phyloP scores from a whole-genome alignment of 441 rosid genomes.

The Adansonia gregorii region DNA sequence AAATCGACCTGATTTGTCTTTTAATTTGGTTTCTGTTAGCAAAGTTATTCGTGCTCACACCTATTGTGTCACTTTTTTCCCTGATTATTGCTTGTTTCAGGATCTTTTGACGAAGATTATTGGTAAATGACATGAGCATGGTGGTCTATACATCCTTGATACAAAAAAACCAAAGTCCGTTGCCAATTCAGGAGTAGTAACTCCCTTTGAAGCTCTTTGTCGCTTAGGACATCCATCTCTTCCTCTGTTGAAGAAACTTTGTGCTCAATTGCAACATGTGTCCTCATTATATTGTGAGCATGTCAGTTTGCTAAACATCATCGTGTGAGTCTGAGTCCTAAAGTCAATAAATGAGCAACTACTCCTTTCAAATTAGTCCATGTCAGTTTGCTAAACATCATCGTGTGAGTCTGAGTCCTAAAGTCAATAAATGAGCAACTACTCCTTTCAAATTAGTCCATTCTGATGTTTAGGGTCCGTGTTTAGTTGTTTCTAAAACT shows the following conservation, averaged over 20 bases:
- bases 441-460: background rate
- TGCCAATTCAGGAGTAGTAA: background rate
- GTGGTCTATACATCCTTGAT: background rate
- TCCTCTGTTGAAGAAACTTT: background rate
- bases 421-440: background rate
- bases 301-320: background rate
- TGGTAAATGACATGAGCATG: background rate
- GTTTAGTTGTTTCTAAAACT: background rate
- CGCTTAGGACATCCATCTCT: background rate
- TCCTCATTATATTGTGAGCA: background rate
- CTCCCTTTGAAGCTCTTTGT: background rate
- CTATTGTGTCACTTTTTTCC: background rate
- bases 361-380: background rate
- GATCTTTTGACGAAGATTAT: background rate
- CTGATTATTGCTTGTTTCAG: conserved; percentile 11
- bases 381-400: background rate
- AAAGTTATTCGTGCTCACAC: background rate
- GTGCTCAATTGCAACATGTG: background rate
- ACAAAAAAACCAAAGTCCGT: background rate
- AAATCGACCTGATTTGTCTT: background rate
- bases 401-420: background rate
- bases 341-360: background rate
- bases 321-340: background rate
- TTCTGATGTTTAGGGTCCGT: background rate
- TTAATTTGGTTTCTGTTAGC: background rate